A percentile compares a stretch with the other conserved stretches of the same genome.
Conservation (phyloP, 805 yeast species). For the Kuraishia floccosa region DNA sequence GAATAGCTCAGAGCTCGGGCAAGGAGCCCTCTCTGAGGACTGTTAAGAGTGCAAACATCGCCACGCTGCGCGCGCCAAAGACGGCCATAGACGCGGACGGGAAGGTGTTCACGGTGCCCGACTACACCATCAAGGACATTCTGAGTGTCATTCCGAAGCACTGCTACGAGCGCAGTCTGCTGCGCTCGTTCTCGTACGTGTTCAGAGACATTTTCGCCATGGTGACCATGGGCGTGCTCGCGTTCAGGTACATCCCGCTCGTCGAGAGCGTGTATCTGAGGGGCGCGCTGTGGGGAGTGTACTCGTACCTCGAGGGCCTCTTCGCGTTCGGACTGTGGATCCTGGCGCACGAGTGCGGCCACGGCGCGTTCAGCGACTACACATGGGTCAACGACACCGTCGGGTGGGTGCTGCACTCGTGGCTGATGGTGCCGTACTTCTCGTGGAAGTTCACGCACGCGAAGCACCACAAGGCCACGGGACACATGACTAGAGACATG, state of each 20-base stretch:
- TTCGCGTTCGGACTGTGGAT: slow-evolving; percentile 78
- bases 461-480: slow-evolving; percentile 87
- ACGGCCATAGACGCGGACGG: slow-evolving; percentile 57
- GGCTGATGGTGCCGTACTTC: slow-evolving; percentile 72
- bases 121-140: slow-evolving; percentile 65
- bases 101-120: slow-evolving; percentile 60
- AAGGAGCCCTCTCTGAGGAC: slow-evolving; percentile 13
- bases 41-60: no score
- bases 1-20: slow-evolving; percentile 6
- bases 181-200: slow-evolving; percentile 50
- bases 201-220: slow-evolving; percentile 48
- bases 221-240: slow-evolving; percentile 38
- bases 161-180: slow-evolving; percentile 56
- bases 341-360: slow-evolving; percentile 88
- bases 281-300: slow-evolving; percentile 45
- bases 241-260: slow-evolving; percentile 40
- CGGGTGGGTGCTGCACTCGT: slow-evolving; percentile 79
- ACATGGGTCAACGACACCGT: slow-evolving; percentile 63
- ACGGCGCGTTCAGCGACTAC: slow-evolving; percentile 71
- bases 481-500: slow-evolving; percentile 73
- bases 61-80: slow-evolving; percentile 8
- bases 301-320: slow-evolving; percentile 46
- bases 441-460: slow-evolving; percentile 81
- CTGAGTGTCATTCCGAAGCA: slow-evolving; percentile 61
- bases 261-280: slow-evolving; percentile 33